phyloP scores from a whole-genome alignment of 225 moss, liverwort and hornwort genomes.

The Asterella californica region DNA sequence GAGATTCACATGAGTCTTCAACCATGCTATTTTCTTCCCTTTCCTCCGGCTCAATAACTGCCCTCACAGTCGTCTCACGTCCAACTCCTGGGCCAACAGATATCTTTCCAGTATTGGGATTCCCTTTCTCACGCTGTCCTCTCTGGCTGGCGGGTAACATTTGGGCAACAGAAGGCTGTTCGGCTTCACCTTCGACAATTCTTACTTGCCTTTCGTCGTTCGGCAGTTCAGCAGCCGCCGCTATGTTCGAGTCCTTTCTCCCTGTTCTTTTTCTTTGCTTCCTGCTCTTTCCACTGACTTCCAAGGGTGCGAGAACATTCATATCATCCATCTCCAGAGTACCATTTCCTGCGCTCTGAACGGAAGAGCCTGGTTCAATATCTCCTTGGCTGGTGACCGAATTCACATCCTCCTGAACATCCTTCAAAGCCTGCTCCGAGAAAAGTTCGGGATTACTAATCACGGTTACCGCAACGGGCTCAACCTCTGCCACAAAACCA shows the following conservation, averaged over 20 bases:
- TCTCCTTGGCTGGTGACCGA: background rate
- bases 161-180: slow-evolving; percentile 33
- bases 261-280: slow-evolving; percentile 20
- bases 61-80: background rate
- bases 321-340: background rate
- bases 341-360: background rate
- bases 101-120: background rate
- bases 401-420: slow-evolving; percentile 12
- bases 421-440: slow-evolving; percentile 1
- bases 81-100: background rate
- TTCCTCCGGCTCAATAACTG: background rate
- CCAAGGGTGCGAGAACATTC: background rate
- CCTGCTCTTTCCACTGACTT: slow-evolving; percentile 6
- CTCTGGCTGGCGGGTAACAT: background rate
- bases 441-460: slow-evolving; percentile 15
- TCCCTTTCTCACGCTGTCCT: background rate
- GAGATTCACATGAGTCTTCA: background rate
- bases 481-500: background rate
- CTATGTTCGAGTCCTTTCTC: background rate
- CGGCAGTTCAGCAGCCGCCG: background rate
- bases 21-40: background rate
- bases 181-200: slow-evolving; percentile 39
- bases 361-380: slow-evolving; percentile 1
- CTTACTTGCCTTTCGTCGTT: slow-evolving; percentile 35
- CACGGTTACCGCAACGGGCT: slow-evolving; percentile 37